These are phyloP conservation scores for Stephania japonica DNA, from an alignment of 164 flowering plant genomes.

Conservation along the genomic window DNA sequence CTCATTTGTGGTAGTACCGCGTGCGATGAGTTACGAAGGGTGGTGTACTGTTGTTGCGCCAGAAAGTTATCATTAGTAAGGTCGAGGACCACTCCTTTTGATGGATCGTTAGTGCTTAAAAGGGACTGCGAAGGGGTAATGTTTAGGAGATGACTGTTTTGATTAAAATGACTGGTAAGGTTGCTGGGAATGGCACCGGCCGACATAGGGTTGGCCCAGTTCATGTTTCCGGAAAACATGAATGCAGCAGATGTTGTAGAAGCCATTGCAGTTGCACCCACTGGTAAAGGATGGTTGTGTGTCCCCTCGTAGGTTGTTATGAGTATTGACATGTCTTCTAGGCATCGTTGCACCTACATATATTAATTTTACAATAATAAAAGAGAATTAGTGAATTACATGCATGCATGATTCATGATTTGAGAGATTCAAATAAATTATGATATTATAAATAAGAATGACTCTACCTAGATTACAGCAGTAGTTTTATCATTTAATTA, in stretches of 20 bases:
- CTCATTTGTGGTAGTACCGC: constrained; percentile 20
- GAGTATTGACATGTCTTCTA: constrained; percentile 69
- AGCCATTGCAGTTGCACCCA: constrained; percentile 70
- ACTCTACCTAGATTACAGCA: no score
- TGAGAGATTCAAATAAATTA: no score
- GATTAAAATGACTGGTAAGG: constrained; percentile 7
- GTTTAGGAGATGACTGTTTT: constrained; percentile 1
- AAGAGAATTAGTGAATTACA: no score
- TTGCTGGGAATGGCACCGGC: constrained; percentile 7
- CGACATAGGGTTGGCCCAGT: constrained; percentile 27
- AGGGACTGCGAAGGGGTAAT: constrained; percentile 9
- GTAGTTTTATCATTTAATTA: no score
- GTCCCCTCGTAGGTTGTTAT: constrained; percentile 75
- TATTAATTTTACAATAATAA: no score
- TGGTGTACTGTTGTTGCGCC: background rate
- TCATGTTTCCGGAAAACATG: constrained; percentile 23
- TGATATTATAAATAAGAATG: no score
- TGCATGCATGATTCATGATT: no score
- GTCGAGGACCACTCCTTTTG: constrained; percentile 26
- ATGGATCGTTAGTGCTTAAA: constrained; percentile 7
- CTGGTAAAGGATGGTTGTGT: constrained; percentile 72
- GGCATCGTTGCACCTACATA: constrained; percentile 68
- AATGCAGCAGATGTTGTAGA: constrained; percentile 44
- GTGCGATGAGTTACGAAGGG: constrained; percentile 22
- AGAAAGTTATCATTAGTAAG: constrained; percentile 32